Percentiles rank a stretch among this genome's conserved stretches.
Conservation (phyloP, 345 rosid genomes). For the Nasturtium officinale region DNA sequence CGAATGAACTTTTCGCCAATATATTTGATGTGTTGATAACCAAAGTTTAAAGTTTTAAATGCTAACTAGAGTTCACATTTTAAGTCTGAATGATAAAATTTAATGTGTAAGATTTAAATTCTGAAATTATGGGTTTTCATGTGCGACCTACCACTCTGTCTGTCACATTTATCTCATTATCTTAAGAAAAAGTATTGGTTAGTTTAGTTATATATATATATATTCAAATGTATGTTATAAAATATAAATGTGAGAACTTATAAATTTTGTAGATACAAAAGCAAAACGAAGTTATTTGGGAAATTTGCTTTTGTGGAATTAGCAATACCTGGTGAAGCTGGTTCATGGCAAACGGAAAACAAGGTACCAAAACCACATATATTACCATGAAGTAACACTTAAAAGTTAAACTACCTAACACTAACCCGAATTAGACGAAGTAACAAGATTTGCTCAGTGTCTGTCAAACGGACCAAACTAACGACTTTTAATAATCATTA, state of each 20-base stretch:
- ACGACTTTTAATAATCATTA: neutral
- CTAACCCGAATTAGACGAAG: neutral
- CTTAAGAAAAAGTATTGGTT: no score
- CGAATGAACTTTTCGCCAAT: no score
- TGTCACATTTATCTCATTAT: constrained; percentile 40
- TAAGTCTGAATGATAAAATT: no score
- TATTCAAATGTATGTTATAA: neutral
- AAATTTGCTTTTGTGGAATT: constrained; percentile 67
- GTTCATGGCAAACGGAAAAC: constrained; percentile 84
- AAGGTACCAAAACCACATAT: constrained; percentile 48
- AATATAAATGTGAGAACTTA: neutral
- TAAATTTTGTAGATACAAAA: constrained; percentile 44
- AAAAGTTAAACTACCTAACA: no score
- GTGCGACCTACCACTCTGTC: constrained; percentile 68
- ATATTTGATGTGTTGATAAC: no score
- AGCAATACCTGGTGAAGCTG: constrained; percentile 74
- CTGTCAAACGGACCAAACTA: neutral
- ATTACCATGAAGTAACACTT: no score
- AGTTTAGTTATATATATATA: neutral
- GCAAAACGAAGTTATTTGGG: constrained; percentile 38
- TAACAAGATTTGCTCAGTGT: neutral
- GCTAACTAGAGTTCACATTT: no score
- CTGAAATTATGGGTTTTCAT: constrained; percentile 41
- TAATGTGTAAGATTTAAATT: no score
- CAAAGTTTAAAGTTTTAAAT: no score